Base-by-base conservation (phyloP, 2,329 filamentous ascomycete genomes). In the Bertia moriformis region DNA sequence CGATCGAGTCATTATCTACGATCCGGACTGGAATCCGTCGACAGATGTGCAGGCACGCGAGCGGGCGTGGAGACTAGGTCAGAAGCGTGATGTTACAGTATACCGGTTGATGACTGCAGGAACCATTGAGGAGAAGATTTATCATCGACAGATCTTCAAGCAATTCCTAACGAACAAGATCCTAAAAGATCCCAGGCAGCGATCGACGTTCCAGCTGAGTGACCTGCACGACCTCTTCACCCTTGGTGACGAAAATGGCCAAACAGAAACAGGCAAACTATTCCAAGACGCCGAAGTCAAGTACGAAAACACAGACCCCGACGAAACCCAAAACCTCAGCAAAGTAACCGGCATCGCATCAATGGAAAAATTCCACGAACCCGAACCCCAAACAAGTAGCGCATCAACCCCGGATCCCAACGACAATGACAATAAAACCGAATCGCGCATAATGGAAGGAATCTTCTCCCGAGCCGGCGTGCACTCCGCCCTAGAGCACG, bases 71-170 rank as follows among this genome's bases (percentile, higher is more conserved):
- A 78, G 91, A 41, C 64, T 98, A 2, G 91, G 91, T 1, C 91
- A 98, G 61, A 95, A 93, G 57, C 80, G 83, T 40, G 86, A 94
- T 37, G 91, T 98, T 19, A 88, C 86, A 3, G 94, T 98, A 17
- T 98, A 95, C 55, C 82, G 93, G 24, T 69, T 98, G n/a, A 93
- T 98, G 83, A 94, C 86, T 3, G 86, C 89, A 4, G 91, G 91
- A 1, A 98, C 93, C 0, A 98, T 98, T 18, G 91, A 98, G 54
- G 91, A 98, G 58, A 98, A 98, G 63, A 98, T 98, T 19, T 98
- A 96, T 45, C 89, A 98, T 57, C 82, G 93, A 14, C 91, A 98
- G 53, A 91, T 98, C 38, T 98, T 93, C 67, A 98, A 98, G 58
- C 89, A 96, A 49, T 95, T 96, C 53, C 68, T 98, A 44, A 91